Evolutionary conservation across 2,329 filamentous ascomycete species (phyloP), one percentile per base, ranked within the genome.

Genomic region (Colletotrichum lentis): DNA sequence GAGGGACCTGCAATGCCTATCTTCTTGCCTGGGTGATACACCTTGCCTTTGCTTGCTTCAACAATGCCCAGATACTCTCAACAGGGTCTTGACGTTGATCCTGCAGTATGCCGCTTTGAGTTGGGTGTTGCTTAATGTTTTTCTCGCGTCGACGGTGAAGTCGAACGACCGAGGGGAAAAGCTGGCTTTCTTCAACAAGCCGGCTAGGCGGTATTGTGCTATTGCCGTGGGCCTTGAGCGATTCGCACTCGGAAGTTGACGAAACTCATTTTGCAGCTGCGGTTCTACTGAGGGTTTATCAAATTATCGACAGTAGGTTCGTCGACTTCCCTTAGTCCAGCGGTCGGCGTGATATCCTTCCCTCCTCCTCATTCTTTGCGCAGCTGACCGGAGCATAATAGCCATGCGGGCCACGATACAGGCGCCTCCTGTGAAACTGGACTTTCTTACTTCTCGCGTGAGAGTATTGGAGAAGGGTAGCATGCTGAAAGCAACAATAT

Each of bases 181-280:
- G 3, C 49, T 66, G 1, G 44, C 44, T 3, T 62, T 66, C 14
- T 66, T 62, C 14, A 58, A 66, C 14, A 66, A 66, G 24, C 49
- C 63, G 5, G 63, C 63, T 4, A 52, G 62, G 5, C 50, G 60
- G 3, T 66, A 66, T 6, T 52, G 44, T 24, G 22, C 31, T 0
- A 24, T 16, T 6, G 50, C 63, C 1, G 24, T 66, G 11, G 1
- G 49, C n/a, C 5, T 37, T 56, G n/a, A 37, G n/a, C 11, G 31
- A 37, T 1, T 22, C 7, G 7, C 20, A 12, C 3, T 24, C 14
- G 11, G 50, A 66, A 10, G 58, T 56, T 5, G 58, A 53, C 1
- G 63, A 62, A 5, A 46, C 31, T 3, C 50, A 62, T 1, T 41
- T 66, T 1, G 35, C 58, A 16, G 50, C 63, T 5, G 63, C 58